Evolutionary conservation across 2,329 filamentous ascomycete genomes (phyloP), one percentile per base, ranked within the genome.

Genomic region (Cryoendolithus antarcticus): DNA sequence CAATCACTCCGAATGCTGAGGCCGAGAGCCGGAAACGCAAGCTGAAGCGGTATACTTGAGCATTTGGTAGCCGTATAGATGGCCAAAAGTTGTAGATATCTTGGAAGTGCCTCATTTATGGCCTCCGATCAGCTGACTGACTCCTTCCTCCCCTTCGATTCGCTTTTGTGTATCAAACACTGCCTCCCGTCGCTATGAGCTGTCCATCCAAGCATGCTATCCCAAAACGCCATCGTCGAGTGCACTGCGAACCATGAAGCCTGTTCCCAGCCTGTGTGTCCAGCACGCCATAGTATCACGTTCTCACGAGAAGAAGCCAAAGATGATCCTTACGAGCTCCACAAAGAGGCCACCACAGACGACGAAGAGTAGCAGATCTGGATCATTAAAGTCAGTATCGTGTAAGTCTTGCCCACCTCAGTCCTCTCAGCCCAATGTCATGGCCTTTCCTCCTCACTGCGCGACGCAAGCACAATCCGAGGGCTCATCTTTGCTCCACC

Each of bases 321-420:
- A 64, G 45, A 70, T 63, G 42, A 69, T 51, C 44, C 67, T 62
- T 11, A 76, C 45, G 8, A 76, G 53, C 54, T 78, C 74, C 48
- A 78, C 71, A 30, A 77, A 49, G 12, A 79, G 51, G 15, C 75
- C 75, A 31, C 75, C 76, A 52, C 71, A 71, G 35, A 80, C 65
- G 39, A 78, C 70, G 56, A 80, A 80, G n/a, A 69, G 67, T 38
- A 80, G 66, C 29, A 78, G 43, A 36, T 71, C 75, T 79, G 43
- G 29, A 38, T 9, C 19, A 35, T 33, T 36, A 8, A 10, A 15
- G 27, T 6, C 13, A 27, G 30, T 9, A 28, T 21, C 24, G 32
- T 47, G 41, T 21, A 21, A 21, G 19, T 21, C 19, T 21, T 21
- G 19, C 19, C 19, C 19, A 21, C 3, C 6, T 21, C 19, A 21